phyloP scores from a whole-genome alignment of 1,284 basidiomycete species.

The Cyathus pygmaeus region DNA sequence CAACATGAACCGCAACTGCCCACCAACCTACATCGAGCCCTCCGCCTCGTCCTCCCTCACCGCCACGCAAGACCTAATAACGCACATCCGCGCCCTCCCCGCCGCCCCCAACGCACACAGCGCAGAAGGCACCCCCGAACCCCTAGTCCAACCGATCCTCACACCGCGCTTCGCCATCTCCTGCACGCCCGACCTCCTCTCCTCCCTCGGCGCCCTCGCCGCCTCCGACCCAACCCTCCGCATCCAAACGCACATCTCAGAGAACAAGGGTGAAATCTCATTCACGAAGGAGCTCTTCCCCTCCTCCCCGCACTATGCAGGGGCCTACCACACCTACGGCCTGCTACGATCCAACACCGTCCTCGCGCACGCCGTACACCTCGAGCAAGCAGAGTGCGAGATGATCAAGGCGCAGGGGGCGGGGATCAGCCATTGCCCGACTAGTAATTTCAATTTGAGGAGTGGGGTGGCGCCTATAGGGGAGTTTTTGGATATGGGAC shows the following conservation, averaged over 20 bases:
- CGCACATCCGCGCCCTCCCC: constrained; percentile 71
- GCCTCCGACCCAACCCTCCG: constrained; percentile 65
- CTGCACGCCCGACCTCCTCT: constrained; percentile 83
- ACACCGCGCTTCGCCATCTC: constrained; percentile 97
- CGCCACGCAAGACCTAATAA: constrained; percentile 74
- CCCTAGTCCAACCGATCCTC: constrained; percentile 87
- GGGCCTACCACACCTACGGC: constrained; percentile 84
- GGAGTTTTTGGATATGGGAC: constrained; percentile 81
- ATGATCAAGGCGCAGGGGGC: constrained; percentile 75
- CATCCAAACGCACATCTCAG: constrained; percentile 94
- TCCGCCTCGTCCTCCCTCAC: constrained; percentile 66
- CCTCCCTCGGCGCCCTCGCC: constrained; percentile 70
- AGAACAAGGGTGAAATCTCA: constrained; percentile 83
- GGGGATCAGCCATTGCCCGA: constrained; percentile 93
- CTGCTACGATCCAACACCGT: constrained; percentile 86
- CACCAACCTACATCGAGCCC: constrained; percentile 79
- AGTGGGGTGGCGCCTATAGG: constrained; percentile 87
- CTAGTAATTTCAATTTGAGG: constrained; percentile 90
- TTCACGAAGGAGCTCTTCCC: constrained; percentile 77
- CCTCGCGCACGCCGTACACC: constrained; percentile 90
- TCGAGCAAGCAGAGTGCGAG: constrained; percentile 78
- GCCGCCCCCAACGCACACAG: constrained; percentile 27
- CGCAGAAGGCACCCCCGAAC: constrained; percentile 36
- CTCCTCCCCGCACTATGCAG: constrained; percentile 68
- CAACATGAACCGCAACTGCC: constrained; percentile 89